Conservation (phyloP, 176 grass and related monocot genomes). For the Elymus sibiricus region DNA sequence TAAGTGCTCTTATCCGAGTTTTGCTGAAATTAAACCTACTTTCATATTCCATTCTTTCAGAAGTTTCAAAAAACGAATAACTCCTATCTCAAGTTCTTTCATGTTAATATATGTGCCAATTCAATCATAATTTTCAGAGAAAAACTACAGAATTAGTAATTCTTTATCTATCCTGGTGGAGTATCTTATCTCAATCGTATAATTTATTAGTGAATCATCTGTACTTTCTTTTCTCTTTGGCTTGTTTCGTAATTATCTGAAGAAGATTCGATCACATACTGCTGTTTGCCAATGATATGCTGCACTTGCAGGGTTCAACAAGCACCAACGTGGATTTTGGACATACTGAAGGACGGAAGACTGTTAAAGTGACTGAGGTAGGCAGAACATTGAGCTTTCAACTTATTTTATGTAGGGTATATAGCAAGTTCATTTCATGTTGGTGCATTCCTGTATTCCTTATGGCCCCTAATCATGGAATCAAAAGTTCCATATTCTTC, state of each 20-base stretch:
- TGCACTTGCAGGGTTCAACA: slow-evolving; percentile 48
- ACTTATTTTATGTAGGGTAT: slow-evolving; percentile 9
- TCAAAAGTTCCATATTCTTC: neutral
- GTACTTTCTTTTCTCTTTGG: neutral
- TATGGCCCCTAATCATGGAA: neutral
- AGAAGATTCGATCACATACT: neutral
- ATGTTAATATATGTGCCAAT: neutral
- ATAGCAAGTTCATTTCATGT: neutral
- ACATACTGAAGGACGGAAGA: slow-evolving; percentile 52
- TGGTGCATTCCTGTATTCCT: neutral
- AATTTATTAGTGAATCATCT: neutral
- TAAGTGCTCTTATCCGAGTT: neutral
- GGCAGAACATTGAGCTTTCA: neutral
- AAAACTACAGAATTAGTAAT: neutral
- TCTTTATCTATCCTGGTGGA: neutral
- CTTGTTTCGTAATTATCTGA: neutral
- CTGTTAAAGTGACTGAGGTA: slow-evolving; percentile 72
- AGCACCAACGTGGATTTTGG: slow-evolving; percentile 66
- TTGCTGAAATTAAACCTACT: slow-evolving; percentile 8
- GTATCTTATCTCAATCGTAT: neutral
- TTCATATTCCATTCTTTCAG: neutral
- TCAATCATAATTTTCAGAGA: neutral
- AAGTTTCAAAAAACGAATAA: neutral
- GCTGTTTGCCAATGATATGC: slow-evolving; percentile 22
- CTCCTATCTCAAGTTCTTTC: neutral